phyloP scores from a whole-genome alignment of 768 basidiomycete species.

The Psilocybe cyanescens region DNA sequence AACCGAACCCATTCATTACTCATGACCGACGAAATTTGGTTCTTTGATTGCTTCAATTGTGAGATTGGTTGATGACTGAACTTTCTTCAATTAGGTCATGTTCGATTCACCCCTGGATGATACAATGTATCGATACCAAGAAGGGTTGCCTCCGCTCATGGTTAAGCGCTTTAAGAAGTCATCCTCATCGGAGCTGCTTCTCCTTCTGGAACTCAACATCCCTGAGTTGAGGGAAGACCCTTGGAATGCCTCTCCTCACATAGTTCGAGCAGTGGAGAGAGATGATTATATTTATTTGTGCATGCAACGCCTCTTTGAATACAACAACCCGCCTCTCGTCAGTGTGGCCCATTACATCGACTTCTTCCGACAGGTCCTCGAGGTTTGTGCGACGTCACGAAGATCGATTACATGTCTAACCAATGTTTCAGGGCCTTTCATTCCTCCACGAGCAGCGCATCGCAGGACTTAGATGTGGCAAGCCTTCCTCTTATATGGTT shows the following conservation, averaged over 20 bases:
- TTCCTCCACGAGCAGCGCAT: conserved; percentile 53
- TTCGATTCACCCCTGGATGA: conserved; percentile 27
- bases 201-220: conserved; percentile 48
- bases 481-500: conserved; percentile 43
- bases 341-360: conserved; percentile 53
- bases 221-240: conserved; percentile 49
- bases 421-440: conserved; percentile 39
- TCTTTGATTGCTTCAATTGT: neutral
- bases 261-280: conserved; percentile 46
- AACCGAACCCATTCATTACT: conserved; percentile 24
- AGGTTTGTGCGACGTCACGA: conserved; percentile 33
- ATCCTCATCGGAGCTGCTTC: conserved; percentile 37
- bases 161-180: conserved; percentile 39
- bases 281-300: conserved; percentile 45
- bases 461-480: conserved; percentile 37
- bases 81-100: conserved; percentile 27
- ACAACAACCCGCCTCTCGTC: conserved; percentile 47
- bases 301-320: conserved; percentile 47
- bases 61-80: neutral
- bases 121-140: conserved; percentile 10
- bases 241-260: conserved; percentile 56
- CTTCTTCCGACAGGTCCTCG: conserved; percentile 53
- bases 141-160: conserved; percentile 34
- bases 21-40: conserved; percentile 25
- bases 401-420: neutral